Base-by-base conservation (phyloP, 2,329 filamentous ascomycete genomes). In the Talaromyces sp. region DNA sequence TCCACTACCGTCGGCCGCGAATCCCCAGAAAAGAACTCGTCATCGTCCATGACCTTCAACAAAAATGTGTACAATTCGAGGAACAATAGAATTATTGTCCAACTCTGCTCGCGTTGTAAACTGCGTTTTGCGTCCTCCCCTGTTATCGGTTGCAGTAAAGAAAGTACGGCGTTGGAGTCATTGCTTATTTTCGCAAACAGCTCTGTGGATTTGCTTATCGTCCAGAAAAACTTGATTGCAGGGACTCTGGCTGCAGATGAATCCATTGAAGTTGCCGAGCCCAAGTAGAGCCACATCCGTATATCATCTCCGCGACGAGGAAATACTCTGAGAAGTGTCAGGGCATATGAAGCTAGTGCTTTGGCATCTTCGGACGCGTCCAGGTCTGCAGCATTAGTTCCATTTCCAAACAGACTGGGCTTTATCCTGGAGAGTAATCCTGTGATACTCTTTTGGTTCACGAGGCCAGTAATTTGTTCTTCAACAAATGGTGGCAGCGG, bases 1-100 rank as follows among this genome's bases (percentile, higher is more conserved):
- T 83, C 59, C 68, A 78, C 29, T 72, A 77, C 71, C n/a, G 73
- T 66, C 21, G 77, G 66, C 27, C 80, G 77, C 43, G 74, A 77
- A 63, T 84, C 77, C 59, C 82, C 81, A 60, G 86, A 84, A 63
- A 96, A 89, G 71, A 99, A 99, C 68, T 99, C 95, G 66, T 98
- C 93, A 64, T 99, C 95, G 67, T 99, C 95, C 72, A 93, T 96
- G 35, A 98, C 86, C 67, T 95, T 89, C 13, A 98, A 80, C 2
- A 97, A 86, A 71, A 98, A 98, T 2, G 89, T 91, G 71, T 97
- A 99, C 0, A 99, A 83, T 68, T 99, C 95, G 6, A 99, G 82
- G 70, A 99, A 98, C 0, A 99, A 82, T 0, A 98, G 80, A 49
- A 96, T 85, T 1, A 95, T 87, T 19, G 89, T 87, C 95, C 95